Conservation (phyloP, 257 asterid genomes). For the Solanum pinnatisectum region DNA sequence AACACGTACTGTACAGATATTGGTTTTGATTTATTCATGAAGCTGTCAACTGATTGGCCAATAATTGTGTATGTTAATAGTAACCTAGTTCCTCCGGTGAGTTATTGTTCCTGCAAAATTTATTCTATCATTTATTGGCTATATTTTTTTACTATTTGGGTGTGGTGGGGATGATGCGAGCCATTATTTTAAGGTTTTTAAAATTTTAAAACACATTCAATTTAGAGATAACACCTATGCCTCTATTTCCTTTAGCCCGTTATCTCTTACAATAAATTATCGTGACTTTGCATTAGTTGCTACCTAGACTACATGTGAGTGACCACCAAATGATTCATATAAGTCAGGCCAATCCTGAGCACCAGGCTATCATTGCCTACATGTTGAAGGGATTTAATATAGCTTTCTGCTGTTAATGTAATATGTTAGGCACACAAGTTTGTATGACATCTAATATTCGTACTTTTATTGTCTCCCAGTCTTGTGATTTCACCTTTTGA, state of each 20-base stretch:
- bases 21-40: not conserved
- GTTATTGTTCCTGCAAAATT: not conserved
- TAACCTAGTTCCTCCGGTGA: not conserved
- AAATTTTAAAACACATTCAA: not conserved
- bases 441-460: not conserved
- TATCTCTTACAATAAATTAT: not conserved
- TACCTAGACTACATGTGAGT: not conserved
- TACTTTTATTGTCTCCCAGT: not conserved
- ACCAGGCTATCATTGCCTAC: not conserved
- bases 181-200: not conserved
- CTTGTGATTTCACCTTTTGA: constrained; percentile 4
- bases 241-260: not conserved
- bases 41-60: not conserved
- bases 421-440: not conserved
- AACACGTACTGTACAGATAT: not conserved
- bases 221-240: not conserved
- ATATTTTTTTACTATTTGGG: not conserved
- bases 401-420: not conserved
- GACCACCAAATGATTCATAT: not conserved
- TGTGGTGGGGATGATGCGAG: not conserved
- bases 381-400: not conserved
- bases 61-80: not conserved
- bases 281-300: not conserved
- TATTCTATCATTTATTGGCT: not conserved
- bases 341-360: not conserved